A percentile compares a stretch with the other conserved stretches of the same genome.
These are phyloP conservation scores for Zalerion maritima DNA, from an alignment of 495 filamentous ascomycete genomes.

Conservation along the genomic window DNA sequence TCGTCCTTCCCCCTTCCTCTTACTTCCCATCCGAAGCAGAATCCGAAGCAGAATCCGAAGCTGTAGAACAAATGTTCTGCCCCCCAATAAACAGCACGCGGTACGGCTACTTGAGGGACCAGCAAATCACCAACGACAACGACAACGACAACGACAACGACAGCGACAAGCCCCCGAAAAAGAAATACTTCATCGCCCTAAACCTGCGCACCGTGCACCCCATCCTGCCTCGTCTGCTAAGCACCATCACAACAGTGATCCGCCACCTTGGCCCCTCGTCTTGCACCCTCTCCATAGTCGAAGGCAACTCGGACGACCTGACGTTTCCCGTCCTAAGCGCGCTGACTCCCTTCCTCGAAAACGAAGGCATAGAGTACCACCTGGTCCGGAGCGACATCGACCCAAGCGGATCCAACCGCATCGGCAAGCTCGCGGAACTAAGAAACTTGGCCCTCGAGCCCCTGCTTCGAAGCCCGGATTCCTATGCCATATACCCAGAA, in stretches of 20 bases:
- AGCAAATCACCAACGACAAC: too few relatives aligned
- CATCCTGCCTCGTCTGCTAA: slow-evolving; percentile 31
- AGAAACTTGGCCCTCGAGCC: slow-evolving; percentile 32
- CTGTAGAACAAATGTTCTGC: too few relatives aligned
- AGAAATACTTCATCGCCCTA: slow-evolving; percentile 34
- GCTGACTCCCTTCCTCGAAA: slow-evolving; percentile 18
- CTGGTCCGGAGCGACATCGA: slow-evolving; percentile 23
- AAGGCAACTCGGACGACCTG: slow-evolving; percentile 36
- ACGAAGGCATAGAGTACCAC: slow-evolving; percentile 20
- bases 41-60: too few relatives aligned
- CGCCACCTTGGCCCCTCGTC: slow-evolving; percentile 29
- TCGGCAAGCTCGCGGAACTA: slow-evolving; percentile 25
- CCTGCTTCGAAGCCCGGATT: slow-evolving; percentile 9
- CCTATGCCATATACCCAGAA: too few relatives aligned
- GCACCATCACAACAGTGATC: slow-evolving; percentile 28
- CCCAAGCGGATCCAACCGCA: slow-evolving; percentile 21
- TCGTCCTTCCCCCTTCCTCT: too few relatives aligned
- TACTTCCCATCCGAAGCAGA: too few relatives aligned
- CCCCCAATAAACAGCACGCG: too few relatives aligned
- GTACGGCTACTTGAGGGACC: too few relatives aligned
- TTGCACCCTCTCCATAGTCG: slow-evolving; percentile 36
- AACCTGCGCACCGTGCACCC: slow-evolving; percentile 25
- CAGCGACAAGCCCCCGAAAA: too few relatives aligned
- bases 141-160: too few relatives aligned
- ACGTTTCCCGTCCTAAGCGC: slow-evolving; percentile 30